phyloP scores from a whole-genome alignment of 1,139 yeast genomes.

The Sugiyamaella grinbergsii region DNA sequence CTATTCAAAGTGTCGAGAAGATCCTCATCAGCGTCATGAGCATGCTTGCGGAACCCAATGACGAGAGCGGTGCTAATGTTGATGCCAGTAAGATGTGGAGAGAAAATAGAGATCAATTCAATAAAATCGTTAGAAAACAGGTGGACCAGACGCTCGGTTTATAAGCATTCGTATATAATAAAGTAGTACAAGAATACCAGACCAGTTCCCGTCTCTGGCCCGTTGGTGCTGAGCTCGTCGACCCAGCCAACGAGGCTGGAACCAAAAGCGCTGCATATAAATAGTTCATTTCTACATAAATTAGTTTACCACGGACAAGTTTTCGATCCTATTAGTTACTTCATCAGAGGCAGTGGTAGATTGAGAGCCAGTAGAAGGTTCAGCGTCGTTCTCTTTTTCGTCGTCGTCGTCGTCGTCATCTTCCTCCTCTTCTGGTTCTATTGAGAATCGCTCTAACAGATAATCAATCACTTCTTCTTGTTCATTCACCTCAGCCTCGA shows the following conservation, averaged over 20 bases:
- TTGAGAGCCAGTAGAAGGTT: not conserved
- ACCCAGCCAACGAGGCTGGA: too few species aligned
- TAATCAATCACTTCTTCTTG: slow-evolving; percentile 52
- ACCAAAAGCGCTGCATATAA: not conserved
- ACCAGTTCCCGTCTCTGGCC: not conserved
- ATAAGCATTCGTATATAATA: slow-evolving; percentile 33
- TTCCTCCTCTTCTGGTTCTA: slow-evolving; percentile 50
- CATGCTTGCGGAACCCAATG: slow-evolving; percentile 96
- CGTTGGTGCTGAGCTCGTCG: not conserved
- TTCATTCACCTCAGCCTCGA: slow-evolving; percentile 78
- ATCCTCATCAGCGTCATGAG: slow-evolving; percentile 88
- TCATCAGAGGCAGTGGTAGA: not conserved
- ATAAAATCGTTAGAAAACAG: slow-evolving; percentile 62
- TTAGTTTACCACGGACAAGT: slow-evolving; percentile 6
- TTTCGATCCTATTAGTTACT: not conserved
- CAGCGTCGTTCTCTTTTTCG: not conserved
- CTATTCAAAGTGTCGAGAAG: slow-evolving; percentile 95
- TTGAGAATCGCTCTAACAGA: slow-evolving; percentile 70
- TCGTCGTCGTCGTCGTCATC: slow-evolving; percentile 36
- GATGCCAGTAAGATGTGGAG: slow-evolving; percentile 97
- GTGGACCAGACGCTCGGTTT: slow-evolving; percentile 70
- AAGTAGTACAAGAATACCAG: slow-evolving; percentile 2
- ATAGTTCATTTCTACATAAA: slow-evolving; percentile 11
- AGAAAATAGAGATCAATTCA: slow-evolving; percentile 70
- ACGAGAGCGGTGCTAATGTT: slow-evolving; percentile 94